A percentile compares a stretch with the other conserved stretches of the same genome.
phyloP scores from a whole-genome alignment of 164 flowering plant species.

The Pachysandra terminalis region DNA sequence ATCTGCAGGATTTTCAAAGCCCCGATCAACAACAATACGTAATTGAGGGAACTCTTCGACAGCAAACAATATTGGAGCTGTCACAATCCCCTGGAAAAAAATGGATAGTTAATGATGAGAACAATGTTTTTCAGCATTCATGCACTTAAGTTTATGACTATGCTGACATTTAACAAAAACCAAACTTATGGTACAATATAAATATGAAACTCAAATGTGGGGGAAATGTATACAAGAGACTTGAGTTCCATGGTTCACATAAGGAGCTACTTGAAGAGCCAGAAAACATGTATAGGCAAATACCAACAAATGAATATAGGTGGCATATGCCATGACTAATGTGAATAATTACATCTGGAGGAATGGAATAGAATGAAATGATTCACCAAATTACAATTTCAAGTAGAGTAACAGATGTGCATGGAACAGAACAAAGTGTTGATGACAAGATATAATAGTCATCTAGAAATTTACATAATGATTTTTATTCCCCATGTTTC shows the following conservation, averaged over 20 bases:
- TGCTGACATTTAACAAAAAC: too few relatives aligned
- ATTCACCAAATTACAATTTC: too few relatives aligned
- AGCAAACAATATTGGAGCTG: conserved; percentile 92
- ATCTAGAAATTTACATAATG: not conserved
- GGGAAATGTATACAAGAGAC: too few relatives aligned
- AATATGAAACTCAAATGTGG: too few relatives aligned
- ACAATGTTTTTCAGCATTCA: not conserved
- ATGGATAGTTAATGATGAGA: not conserved
- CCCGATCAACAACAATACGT: conserved; percentile 56
- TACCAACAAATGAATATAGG: too few relatives aligned
- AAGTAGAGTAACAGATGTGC: too few relatives aligned
- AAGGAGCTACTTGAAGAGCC: not conserved
- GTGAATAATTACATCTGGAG: too few relatives aligned
- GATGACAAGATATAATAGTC: not conserved
- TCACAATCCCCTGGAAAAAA: conserved; percentile 61
- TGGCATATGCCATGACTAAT: not conserved
- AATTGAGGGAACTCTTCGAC: conserved; percentile 93
- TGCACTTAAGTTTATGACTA: too few relatives aligned
- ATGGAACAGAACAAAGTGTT: too few relatives aligned
- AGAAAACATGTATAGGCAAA: not conserved
- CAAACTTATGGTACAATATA: too few relatives aligned
- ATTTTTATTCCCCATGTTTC: not conserved
- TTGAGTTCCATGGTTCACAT: too few relatives aligned
- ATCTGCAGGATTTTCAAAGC: conserved; percentile 64
- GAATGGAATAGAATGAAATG: too few relatives aligned